phyloP scores from a whole-genome alignment of 805 yeast genomes.

The Blastobotrys peoriensis region DNA sequence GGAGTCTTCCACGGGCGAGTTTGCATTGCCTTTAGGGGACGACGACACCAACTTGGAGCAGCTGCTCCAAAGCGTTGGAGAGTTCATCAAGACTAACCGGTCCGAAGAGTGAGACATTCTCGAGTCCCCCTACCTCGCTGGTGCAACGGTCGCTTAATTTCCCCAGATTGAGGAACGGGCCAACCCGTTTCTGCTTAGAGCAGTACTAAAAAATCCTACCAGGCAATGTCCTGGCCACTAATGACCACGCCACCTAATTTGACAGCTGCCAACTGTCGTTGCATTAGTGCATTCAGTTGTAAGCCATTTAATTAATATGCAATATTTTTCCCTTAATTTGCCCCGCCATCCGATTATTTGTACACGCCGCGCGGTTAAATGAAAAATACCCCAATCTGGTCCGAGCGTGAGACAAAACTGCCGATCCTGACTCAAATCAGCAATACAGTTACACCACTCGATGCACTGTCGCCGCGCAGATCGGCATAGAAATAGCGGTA shows the following conservation, averaged over 20 bases:
- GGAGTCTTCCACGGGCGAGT: too few relatives aligned
- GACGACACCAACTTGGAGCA: slow-evolving; percentile 21
- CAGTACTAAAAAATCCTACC: not conserved
- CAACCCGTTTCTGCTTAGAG: too few relatives aligned
- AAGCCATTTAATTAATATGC: too few relatives aligned
- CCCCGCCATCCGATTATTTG: not conserved
- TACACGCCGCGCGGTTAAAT: not conserved
- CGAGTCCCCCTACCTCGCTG: too few relatives aligned
- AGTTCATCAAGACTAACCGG: slow-evolving; percentile 20
- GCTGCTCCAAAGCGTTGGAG: slow-evolving; percentile 26
- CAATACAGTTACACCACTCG: too few relatives aligned
- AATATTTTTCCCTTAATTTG: not conserved
- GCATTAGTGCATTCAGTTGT: not conserved
- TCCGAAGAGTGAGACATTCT: not conserved
- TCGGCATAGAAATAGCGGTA: too few relatives aligned
- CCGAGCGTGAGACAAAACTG: too few relatives aligned
- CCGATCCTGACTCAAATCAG: too few relatives aligned
- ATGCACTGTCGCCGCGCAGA: too few relatives aligned
- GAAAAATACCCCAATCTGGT: not conserved
- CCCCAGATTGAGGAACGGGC: too few relatives aligned
- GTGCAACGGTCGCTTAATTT: too few relatives aligned
- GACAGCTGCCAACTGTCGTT: too few relatives aligned
- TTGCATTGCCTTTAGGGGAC: slow-evolving; percentile 9
- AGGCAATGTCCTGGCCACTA: not conserved
- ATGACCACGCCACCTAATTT: not conserved